Conservation (phyloP, 1,284 basidiomycete species). For the Marasmius oreades region DNA sequence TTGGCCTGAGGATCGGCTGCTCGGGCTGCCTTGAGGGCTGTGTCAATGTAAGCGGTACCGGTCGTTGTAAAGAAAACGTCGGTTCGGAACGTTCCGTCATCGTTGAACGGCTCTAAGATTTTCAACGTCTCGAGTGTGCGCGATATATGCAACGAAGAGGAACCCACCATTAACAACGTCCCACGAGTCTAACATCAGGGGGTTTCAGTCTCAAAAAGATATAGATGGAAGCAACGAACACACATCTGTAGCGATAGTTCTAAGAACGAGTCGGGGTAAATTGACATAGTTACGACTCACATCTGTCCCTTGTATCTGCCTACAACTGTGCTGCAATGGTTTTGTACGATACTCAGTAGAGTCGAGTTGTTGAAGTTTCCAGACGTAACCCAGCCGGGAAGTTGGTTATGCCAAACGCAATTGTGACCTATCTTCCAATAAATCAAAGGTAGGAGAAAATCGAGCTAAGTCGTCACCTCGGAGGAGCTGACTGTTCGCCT, state of each 20-base stretch:
- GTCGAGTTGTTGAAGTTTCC: conserved; percentile 40
- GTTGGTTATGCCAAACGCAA: conserved; percentile 55
- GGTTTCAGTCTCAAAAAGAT: background rate
- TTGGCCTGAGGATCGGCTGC: conserved; percentile 39
- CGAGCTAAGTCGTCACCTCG: conserved; percentile 27
- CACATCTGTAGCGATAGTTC: conserved; percentile 20
- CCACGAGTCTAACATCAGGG: conserved; percentile 20
- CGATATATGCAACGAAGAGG: conserved; percentile 15
- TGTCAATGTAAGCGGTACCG: conserved; percentile 33
- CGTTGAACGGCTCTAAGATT: conserved; percentile 48
- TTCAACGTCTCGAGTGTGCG: background rate
- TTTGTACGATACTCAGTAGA: conserved; percentile 40
- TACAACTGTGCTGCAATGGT: conserved; percentile 44
- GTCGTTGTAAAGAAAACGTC: conserved; percentile 36
- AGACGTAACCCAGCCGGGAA: conserved; percentile 47
- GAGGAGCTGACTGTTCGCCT: conserved; percentile 37
- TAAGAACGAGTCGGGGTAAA: conserved; percentile 12
- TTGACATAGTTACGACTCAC: conserved; percentile 30
- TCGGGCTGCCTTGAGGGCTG: conserved; percentile 38
- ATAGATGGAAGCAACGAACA: conserved; percentile 1
- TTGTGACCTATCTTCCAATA: conserved; percentile 34
- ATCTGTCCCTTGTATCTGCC: conserved; percentile 48
- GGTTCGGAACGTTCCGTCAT: conserved; percentile 49
- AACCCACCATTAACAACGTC: conserved; percentile 37
- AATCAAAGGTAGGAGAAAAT: background rate